Evolutionary conservation across 73 alveolate genomes (phyloP).

Genomic region (Durusdinium trenchii): DNA sequence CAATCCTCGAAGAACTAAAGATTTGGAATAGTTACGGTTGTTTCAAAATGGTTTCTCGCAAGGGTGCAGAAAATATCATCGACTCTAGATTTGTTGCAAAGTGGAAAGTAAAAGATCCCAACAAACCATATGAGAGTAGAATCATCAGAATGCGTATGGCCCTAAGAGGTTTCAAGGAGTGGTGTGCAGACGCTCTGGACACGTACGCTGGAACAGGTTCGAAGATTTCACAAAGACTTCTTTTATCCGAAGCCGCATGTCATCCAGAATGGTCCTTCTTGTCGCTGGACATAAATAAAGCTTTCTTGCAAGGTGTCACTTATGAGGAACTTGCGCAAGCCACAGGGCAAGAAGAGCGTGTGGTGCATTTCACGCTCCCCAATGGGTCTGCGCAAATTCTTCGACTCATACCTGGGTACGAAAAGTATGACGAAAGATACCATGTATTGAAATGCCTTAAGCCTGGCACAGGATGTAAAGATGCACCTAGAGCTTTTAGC

Average conservation of each 20-base stretch:
- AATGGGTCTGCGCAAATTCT: neutral
- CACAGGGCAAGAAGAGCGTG: constrained; percentile 7
- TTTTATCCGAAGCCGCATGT: neutral
- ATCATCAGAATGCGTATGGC: constrained; percentile 3
- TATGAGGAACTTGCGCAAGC: neutral
- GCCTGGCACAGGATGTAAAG: constrained; percentile 43
- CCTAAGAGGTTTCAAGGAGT: constrained; percentile 33
- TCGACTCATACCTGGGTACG: constrained; percentile 11
- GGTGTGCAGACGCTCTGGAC: neutral
- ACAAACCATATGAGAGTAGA: neutral
- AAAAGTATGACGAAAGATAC: neutral
- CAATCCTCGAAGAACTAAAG: constrained; percentile 9
- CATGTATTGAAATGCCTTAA: neutral
- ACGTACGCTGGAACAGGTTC: neutral
- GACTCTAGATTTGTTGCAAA: neutral
- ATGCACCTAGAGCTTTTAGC: constrained; percentile 48
- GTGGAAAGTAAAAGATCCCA: neutral
- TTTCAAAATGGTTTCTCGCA: neutral
- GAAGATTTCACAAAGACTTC: neutral
- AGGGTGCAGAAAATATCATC: neutral
- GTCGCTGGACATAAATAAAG: neutral
- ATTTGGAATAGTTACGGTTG: too few relatives aligned
- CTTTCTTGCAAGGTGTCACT: constrained; percentile 28
- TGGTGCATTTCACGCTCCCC: constrained; percentile 1
- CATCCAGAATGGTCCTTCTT: neutral